Evolutionary conservation across 2,329 filamentous ascomycete species (phyloP).

Genomic region (Fusarium sp.): DNA sequence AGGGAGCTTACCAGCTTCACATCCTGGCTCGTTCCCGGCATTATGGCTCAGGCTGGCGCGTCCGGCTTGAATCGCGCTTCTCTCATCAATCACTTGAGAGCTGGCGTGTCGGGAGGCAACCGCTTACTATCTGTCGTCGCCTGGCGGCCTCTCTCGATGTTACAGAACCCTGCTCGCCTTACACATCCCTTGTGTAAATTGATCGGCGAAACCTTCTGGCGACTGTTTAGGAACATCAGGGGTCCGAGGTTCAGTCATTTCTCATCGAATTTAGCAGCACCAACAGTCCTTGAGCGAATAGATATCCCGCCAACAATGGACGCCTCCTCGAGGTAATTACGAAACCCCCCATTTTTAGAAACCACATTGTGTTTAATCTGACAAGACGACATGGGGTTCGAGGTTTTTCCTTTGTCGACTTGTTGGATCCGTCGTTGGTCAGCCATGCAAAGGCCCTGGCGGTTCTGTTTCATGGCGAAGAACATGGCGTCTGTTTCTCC

Average conservation of each 20-base stretch:
- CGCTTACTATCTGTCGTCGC: slow-evolving; percentile 15
- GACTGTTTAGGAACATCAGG: slow-evolving; percentile 4
- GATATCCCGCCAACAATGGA: not conserved
- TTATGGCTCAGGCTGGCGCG: slow-evolving; percentile 34
- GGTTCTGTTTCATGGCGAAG: slow-evolving; percentile 10
- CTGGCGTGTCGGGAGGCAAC: slow-evolving; percentile 6
- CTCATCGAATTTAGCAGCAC: slow-evolving; percentile 4
- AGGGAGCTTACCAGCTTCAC: slow-evolving; percentile 18
- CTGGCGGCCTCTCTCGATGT: slow-evolving; percentile 33
- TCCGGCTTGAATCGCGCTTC: slow-evolving; percentile 28
- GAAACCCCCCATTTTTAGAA: slow-evolving; percentile 18
- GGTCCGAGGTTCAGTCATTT: slow-evolving; percentile 2
- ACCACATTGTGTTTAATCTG: not conserved
- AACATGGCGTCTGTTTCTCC: not conserved
- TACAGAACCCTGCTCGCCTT: slow-evolving; percentile 11
- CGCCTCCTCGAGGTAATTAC: slow-evolving; percentile 9
- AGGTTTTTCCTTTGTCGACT: slow-evolving; percentile 5
- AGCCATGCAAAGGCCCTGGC: slow-evolving; percentile 4
- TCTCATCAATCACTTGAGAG: slow-evolving; percentile 11
- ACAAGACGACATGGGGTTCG: slow-evolving; percentile 14
- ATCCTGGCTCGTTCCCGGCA: slow-evolving; percentile 32
- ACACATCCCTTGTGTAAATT: slow-evolving; percentile 5
- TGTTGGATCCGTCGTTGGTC: not conserved
- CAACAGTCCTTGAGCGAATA: slow-evolving; percentile 8
- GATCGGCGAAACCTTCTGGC: slow-evolving; percentile 2